These are phyloP conservation scores for Phytophthora foliorum DNA, from an alignment of 352 stramenopile species.

Conservation along the genomic window DNA sequence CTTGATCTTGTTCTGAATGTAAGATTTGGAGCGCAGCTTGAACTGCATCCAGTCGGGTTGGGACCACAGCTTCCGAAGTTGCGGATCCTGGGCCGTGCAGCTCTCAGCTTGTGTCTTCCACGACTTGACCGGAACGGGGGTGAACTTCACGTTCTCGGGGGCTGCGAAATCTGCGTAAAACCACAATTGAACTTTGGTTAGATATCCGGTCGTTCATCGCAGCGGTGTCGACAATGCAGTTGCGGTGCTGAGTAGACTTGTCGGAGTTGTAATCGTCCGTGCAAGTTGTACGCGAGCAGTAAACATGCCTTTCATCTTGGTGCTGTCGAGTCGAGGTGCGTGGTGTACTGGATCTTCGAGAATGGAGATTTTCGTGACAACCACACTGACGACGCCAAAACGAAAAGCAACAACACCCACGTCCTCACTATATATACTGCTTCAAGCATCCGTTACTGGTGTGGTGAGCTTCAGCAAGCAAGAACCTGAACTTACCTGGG, in stretches of 20 bases:
- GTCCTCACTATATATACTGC: neutral
- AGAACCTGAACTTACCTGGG: too few relatives aligned
- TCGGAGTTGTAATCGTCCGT: too few relatives aligned
- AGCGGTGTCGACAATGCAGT: neutral
- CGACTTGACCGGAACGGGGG: conserved; percentile 44
- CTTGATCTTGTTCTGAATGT: conserved; percentile 76
- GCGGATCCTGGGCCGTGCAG: conserved; percentile 48
- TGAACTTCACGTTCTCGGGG: conserved; percentile 25
- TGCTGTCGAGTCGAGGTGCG: neutral
- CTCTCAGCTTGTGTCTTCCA: conserved; percentile 58
- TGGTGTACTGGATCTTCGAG: conserved; percentile 7
- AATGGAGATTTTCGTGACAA: neutral
- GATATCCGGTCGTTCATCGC: too few relatives aligned
- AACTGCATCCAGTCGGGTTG: conserved; percentile 73
- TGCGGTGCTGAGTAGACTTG: neutral
- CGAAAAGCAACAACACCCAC: conserved; percentile 5
- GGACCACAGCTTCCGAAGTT: conserved; percentile 74
- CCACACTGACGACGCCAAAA: conserved; percentile 1
- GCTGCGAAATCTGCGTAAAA: conserved; percentile 22
- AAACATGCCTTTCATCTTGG: conserved; percentile 28
- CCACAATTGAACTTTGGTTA: neutral
- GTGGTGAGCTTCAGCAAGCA: neutral
- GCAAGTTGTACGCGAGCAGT: too few relatives aligned
- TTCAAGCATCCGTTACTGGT: conserved; percentile 16
- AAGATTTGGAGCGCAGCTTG: conserved; percentile 78